These are phyloP conservation scores for Huntiella savannae DNA, from an alignment of 2,329 filamentous ascomycete genomes.

Conservation along the genomic window DNA sequence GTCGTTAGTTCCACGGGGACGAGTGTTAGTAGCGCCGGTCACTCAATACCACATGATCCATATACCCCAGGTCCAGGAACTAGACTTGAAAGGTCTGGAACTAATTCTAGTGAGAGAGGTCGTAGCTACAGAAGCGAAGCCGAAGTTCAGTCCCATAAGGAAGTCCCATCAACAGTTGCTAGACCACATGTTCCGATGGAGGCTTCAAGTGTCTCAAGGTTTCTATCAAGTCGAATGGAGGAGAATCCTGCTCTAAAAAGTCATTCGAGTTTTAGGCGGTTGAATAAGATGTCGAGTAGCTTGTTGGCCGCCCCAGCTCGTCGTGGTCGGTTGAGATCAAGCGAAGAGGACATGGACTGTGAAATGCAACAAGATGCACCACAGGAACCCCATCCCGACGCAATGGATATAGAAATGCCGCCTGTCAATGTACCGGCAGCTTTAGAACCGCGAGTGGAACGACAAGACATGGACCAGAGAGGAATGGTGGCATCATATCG, in stretches of 20 bases:
- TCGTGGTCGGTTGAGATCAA: conserved; percentile 48
- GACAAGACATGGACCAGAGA: conserved; percentile 12
- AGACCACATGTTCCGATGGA: conserved; percentile 4
- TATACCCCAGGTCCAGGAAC: conserved; percentile 32
- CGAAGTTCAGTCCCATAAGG: conserved; percentile 2
- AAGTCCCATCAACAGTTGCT: conserved; percentile 3
- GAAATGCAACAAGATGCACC: conserved; percentile 7
- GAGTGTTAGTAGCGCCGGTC: conserved; percentile 8
- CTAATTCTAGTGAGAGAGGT: conserved; percentile 22
- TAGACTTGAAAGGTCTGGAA: conserved; percentile 35
- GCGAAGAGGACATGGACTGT: conserved; percentile 43
- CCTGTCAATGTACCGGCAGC: conserved; percentile 17
- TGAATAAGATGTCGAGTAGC: conserved; percentile 54
- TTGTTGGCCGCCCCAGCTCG: conserved; percentile 67
- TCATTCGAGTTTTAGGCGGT: conserved; percentile 59
- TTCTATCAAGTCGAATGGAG: conserved; percentile 32
- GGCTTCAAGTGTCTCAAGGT: conserved; percentile 24
- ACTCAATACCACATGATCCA: conserved; percentile 19
- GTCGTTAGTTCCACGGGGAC: conserved; percentile 6
- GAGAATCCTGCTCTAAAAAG: conserved; percentile 50
- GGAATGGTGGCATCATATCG: conserved; percentile 26
- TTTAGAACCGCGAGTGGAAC: conserved; percentile 26
- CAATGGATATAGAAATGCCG: conserved; percentile 22
- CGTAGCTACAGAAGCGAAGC: not conserved
- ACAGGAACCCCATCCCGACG: conserved; percentile 8